Evolutionary conservation across 495 filamentous ascomycete species (phyloP).

Genomic region (Acidiella bohemica): DNA sequence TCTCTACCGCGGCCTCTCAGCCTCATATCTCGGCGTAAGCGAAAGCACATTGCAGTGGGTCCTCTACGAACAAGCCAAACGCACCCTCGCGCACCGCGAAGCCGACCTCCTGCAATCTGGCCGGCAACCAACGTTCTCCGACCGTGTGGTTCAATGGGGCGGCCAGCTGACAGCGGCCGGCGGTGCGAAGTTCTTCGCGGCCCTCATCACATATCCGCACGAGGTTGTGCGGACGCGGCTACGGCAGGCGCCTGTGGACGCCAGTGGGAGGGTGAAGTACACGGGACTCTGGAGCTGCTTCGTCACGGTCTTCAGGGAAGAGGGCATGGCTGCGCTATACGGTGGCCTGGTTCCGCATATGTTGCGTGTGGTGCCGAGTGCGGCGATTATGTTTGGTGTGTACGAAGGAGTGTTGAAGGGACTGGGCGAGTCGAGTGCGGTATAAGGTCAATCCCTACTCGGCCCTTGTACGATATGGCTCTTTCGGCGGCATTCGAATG

Average conservation of each 20-base stretch:
- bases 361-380: slow-evolving; percentile 72
- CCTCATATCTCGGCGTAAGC: slow-evolving; percentile 72
- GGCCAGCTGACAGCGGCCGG: slow-evolving; percentile 68
- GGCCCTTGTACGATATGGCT: too few species aligned
- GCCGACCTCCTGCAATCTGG: slow-evolving; percentile 40
- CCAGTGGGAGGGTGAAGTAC: slow-evolving; percentile 58
- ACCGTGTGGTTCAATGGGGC: slow-evolving; percentile 48
- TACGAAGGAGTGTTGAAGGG: slow-evolving; percentile 64
- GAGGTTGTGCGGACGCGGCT: slow-evolving; percentile 75
- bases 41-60: slow-evolving; percentile 82
- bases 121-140: slow-evolving; percentile 44
- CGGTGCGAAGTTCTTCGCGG: slow-evolving; percentile 66
- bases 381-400: slow-evolving; percentile 84
- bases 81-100: slow-evolving; percentile 44
- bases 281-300: slow-evolving; percentile 74
- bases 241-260: slow-evolving; percentile 61
- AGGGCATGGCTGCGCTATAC: slow-evolving; percentile 68
- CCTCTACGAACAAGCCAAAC: slow-evolving; percentile 76
- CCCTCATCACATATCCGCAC: slow-evolving; percentile 73
- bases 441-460: too few species aligned
- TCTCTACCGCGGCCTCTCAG: slow-evolving; percentile 73
- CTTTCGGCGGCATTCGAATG: too few species aligned
- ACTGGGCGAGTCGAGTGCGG: slow-evolving; percentile 24
- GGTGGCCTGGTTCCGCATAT: slow-evolving; percentile 80
- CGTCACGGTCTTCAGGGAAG: slow-evolving; percentile 65